Conservation (phyloP, 495 filamentous ascomycete species). For the Clohesyomyces aquaticus region DNA sequence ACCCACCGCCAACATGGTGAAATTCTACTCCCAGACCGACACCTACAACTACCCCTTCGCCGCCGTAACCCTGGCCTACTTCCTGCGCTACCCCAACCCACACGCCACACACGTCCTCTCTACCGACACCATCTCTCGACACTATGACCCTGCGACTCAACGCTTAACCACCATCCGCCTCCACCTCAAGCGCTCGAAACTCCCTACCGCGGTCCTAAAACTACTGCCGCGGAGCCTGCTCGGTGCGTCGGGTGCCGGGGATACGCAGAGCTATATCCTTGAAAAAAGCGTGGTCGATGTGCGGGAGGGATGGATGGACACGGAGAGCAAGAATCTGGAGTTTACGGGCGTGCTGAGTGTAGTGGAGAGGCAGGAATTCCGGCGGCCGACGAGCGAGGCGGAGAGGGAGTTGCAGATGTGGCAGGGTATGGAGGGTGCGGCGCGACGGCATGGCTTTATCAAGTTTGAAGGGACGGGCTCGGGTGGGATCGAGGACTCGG, state of each 20-base stretch:
- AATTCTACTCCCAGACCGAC: conserved; percentile 86
- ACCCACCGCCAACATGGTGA: conserved; percentile 72
- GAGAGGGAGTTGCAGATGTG: conserved; percentile 5
- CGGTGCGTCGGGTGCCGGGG: conserved; percentile 65
- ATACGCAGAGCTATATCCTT: conserved; percentile 81
- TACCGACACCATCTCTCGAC: conserved; percentile 89
- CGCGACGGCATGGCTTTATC: conserved; percentile 33
- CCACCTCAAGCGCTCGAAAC: conserved; percentile 89
- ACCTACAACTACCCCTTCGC: conserved; percentile 91
- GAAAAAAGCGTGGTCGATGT: conserved; percentile 90
- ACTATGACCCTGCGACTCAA: conserved; percentile 76
- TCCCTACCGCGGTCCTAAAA: conserved; percentile 81
- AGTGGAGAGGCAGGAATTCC: conserved; percentile 82
- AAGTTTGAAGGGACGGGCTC: conserved; percentile 31
- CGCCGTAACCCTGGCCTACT: conserved; percentile 94
- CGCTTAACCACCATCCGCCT: conserved; percentile 86
- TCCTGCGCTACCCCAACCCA: conserved; percentile 97
- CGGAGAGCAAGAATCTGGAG: conserved; percentile 51
- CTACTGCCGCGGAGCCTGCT: conserved; percentile 78
- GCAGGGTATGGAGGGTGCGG: conserved; percentile 31
- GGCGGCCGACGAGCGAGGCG: conserved; percentile 51
- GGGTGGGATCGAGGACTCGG: conserved; percentile 45
- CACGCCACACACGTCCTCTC: conserved; percentile 94
- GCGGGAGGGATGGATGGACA: conserved; percentile 73
- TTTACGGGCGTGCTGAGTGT: conserved; percentile 90